phyloP scores from a whole-genome alignment of 371 early-diverging fungal species.

The Apophysomyces ossiformis region DNA sequence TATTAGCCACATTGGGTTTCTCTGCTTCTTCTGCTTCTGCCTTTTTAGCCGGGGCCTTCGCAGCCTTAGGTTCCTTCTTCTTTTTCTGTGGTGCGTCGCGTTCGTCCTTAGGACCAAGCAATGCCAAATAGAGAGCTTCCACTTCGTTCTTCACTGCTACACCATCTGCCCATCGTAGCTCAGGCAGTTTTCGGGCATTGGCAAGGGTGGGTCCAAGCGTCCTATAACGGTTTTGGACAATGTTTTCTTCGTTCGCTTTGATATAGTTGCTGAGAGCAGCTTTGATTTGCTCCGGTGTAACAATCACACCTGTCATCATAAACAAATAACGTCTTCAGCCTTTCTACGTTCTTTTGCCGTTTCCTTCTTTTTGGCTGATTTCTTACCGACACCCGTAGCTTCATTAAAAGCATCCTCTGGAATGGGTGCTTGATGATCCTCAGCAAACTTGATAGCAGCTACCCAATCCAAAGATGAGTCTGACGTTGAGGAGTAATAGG shows the following conservation, averaged over 20 bases:
- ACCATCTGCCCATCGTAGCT: constrained; percentile 91
- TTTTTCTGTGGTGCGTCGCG: constrained; percentile 82
- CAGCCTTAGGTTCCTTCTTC: constrained; percentile 60
- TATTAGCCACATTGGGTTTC: constrained; percentile 45
- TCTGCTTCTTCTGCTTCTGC: constrained; percentile 55
- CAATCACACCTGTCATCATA: constrained; percentile 65
- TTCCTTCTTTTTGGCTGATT: background rate
- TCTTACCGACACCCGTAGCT: constrained; percentile 90
- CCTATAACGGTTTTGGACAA: constrained; percentile 85
- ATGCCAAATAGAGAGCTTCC: constrained; percentile 81
- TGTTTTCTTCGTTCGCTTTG: constrained; percentile 67
- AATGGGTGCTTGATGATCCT: constrained; percentile 57
- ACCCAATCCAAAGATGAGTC: constrained; percentile 12
- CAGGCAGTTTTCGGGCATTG: constrained; percentile 65
- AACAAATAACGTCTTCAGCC: background rate
- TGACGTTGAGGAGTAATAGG: background rate
- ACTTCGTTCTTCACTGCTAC: constrained; percentile 84
- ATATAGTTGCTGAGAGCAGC: constrained; percentile 61
- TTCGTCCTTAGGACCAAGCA: constrained; percentile 95
- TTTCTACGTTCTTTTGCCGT: background rate
- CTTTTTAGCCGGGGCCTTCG: constrained; percentile 34
- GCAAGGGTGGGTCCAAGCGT: constrained; percentile 79
- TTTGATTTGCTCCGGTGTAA: constrained; percentile 74
- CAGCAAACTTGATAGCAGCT: constrained; percentile 92
- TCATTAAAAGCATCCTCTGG: constrained; percentile 74